Evolutionary conservation across 768 basidiomycete genomes (phyloP), one percentile per base, ranked within the genome.

Genomic region (Auricularia sp.): DNA sequence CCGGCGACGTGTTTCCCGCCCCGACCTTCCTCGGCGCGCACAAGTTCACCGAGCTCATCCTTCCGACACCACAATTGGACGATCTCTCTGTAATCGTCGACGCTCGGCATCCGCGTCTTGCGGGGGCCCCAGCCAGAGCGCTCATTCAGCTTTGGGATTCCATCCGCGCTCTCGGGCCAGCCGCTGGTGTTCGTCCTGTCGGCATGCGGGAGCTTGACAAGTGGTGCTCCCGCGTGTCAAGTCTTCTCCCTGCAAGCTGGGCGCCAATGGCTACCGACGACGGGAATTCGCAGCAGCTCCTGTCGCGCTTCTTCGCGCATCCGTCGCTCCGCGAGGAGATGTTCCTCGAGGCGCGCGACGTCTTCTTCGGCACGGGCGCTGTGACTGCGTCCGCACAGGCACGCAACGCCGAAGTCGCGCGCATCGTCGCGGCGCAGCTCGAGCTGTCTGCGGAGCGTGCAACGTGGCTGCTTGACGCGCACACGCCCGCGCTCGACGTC

Each of bases 11-110:
- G 1, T 84, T 88, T 70, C 77, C 85, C 1, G 67, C 77, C 0
- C 79, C 93, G 0, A 79, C 80, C 1, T 99, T 98, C 77, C 88
- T 91, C 69, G 94, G 93, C 13, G 82, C 87, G 1, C 89, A 94
- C 72, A 92, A 92, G 70, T 95, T 92, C 70, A 77, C 81, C 61
- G 90, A 95, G 66, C 78, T 95, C 21, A 68, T 79, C 14, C 72
- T 97, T 14, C 71, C 77, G 0, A 76, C 86, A 0, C 92, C 92
- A 0, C 81, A 83, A 0, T 69, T 76, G 3, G 78, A 81, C 2
- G 97, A 98, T 66, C 79, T 98, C 42, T 77, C 78, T 29, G 76
- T 77, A 34, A 95, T 98, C 68, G 74, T 98, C 51, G 72, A 83
- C 64, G 76, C 82, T 10, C 83, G 83, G 62, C 97, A 90, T 72